Conservation (phyloP, 768 basidiomycete species). For the Hirschioporus abietinus region DNA sequence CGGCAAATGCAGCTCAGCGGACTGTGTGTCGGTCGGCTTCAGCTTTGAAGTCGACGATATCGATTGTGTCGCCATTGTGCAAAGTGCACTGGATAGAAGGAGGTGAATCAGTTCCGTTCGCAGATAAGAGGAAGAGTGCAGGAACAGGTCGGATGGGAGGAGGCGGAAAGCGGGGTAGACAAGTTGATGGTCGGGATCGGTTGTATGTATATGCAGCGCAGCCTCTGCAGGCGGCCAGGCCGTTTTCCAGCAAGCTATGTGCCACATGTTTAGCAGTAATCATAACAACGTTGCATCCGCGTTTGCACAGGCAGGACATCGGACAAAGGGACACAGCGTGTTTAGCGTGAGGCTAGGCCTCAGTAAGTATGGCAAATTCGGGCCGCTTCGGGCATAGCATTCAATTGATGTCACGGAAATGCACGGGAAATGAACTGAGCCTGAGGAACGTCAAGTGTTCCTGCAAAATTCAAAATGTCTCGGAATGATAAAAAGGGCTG, state of each 20-base stretch:
- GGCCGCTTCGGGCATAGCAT: neutral
- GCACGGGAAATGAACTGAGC: neutral
- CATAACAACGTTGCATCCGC: neutral
- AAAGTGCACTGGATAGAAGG: neutral
- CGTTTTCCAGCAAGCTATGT: too few species aligned
- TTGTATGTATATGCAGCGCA: neutral
- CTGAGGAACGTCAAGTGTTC: neutral
- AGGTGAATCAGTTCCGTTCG: neutral
- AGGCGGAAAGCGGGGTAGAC: neutral
- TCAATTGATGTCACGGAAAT: neutral
- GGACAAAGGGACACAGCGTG: neutral
- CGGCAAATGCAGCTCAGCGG: conserved; percentile 34
- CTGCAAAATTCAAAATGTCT: neutral
- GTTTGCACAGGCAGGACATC: neutral
- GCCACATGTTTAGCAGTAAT: neutral
- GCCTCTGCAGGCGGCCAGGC: neutral
- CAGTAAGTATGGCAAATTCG: neutral
- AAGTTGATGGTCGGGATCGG: neutral
- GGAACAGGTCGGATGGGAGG: neutral
- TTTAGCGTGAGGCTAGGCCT: neutral
- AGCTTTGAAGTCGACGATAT: neutral
- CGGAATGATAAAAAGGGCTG: too few species aligned
- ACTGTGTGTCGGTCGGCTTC: neutral
- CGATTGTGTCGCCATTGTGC: neutral
- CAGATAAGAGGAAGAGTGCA: neutral